These are phyloP conservation scores for Limonium bicolor DNA, from an alignment of 148 eudicot species.

Conservation along the genomic window DNA sequence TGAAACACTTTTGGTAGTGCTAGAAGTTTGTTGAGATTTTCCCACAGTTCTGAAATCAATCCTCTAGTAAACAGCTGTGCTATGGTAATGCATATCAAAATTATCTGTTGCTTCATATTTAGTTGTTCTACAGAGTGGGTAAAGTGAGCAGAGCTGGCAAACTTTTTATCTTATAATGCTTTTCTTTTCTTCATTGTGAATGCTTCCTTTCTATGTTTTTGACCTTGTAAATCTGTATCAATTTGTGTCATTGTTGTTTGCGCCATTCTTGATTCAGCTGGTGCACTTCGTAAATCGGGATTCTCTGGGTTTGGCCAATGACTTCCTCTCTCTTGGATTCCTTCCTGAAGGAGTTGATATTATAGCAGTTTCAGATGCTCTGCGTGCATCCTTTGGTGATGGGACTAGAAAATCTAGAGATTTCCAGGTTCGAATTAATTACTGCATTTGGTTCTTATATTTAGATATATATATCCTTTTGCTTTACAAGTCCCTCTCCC, in stretches of 20 bases:
- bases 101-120: too few species aligned
- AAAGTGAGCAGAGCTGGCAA: too few species aligned
- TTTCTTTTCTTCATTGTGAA: too few species aligned
- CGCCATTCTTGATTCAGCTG: slow-evolving; percentile 60
- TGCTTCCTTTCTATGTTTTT: background rate
- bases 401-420: slow-evolving; percentile 72
- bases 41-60: too few species aligned
- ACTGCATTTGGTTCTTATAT: background rate
- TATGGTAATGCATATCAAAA: too few species aligned
- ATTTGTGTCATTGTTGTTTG: background rate
- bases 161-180: too few species aligned
- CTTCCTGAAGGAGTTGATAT: slow-evolving; percentile 75
- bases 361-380: slow-evolving; percentile 68
- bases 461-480: background rate
- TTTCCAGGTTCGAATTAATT: slow-evolving; percentile 52
- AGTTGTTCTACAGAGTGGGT: too few species aligned
- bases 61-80: too few species aligned
- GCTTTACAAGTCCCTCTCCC: too few species aligned
- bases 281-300: slow-evolving; percentile 99
- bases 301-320: slow-evolving; percentile 88
- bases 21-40: too few species aligned
- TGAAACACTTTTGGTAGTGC: too few species aligned
- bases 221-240: background rate
- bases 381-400: slow-evolving; percentile 76
- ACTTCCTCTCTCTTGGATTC: slow-evolving; percentile 88